A percentile compares a stretch with the other conserved stretches of the same genome.
Conservation (phyloP, 129 eudicot genomes). For the Artemisia argyi region DNA sequence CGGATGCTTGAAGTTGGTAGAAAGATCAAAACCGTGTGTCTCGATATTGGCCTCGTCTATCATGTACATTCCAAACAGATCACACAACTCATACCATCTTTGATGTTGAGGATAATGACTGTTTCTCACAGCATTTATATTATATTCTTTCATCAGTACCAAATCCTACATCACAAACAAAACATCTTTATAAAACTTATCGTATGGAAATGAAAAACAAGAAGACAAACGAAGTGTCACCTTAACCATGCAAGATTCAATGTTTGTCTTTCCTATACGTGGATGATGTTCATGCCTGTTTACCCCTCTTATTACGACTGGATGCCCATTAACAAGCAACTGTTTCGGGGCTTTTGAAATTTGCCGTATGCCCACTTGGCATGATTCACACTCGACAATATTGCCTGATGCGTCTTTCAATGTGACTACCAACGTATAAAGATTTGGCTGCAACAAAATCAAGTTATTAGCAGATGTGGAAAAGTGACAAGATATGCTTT, state of each 20-base stretch:
- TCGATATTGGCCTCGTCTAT: constrained; percentile 98
- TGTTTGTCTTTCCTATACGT: constrained; percentile 87
- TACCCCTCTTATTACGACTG: constrained; percentile 90
- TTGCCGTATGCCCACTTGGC: constrained; percentile 85
- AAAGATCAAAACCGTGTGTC: constrained; percentile 93
- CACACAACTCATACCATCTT: constrained; percentile 97
- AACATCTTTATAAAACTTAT: constrained; percentile 5
- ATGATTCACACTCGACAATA: constrained; percentile 83
- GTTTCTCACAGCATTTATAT: constrained; percentile 93
- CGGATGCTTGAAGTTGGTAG: constrained; percentile 71
- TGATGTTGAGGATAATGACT: constrained; percentile 98
- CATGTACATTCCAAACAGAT: constrained; percentile 99
- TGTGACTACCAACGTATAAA: constrained; percentile 77
- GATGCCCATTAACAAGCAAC: constrained; percentile 90
- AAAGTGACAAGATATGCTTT: not conserved
- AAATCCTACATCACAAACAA: constrained; percentile 56
- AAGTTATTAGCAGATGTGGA: not conserved
- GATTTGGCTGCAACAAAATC: constrained; percentile 73
- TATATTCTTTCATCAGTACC: constrained; percentile 91
- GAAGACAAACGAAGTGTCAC: constrained; percentile 36
- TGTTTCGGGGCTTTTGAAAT: constrained; percentile 85
- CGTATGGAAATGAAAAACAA: constrained; percentile 9
- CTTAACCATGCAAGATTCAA: constrained; percentile 98
- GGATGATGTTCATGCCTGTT: constrained; percentile 99
- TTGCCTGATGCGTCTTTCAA: constrained; percentile 81